Evolutionary conservation across 225 moss, liverwort and hornwort species (phyloP).

Genomic region (Lunularia cruciata): DNA sequence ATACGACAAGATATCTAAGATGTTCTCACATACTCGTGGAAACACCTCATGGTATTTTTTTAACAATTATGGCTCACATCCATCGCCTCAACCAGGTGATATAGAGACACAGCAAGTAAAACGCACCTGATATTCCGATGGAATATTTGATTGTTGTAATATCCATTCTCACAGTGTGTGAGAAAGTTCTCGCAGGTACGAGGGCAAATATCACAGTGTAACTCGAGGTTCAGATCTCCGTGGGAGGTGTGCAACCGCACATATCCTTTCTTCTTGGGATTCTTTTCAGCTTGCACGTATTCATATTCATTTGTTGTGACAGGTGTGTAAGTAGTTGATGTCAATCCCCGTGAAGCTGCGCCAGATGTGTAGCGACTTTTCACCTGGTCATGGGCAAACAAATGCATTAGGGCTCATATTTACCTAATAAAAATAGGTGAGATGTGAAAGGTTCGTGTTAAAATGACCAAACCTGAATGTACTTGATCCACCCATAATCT

Average conservation of each 20-base stretch:
- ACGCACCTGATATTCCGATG: slow-evolving; percentile 78
- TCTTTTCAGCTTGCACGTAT: slow-evolving; percentile 89
- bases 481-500: too few relatives aligned
- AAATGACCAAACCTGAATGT: too few relatives aligned
- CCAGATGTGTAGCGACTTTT: slow-evolving; percentile 94
- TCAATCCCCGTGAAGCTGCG: slow-evolving; percentile 92
- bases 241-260: slow-evolving; percentile 82
- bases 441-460: too few relatives aligned
- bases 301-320: slow-evolving; percentile 93
- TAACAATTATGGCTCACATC: too few relatives aligned
- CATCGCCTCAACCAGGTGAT: too few relatives aligned
- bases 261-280: slow-evolving; percentile 93
- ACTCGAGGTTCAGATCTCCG: slow-evolving; percentile 83
- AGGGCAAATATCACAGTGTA: slow-evolving; percentile 88
- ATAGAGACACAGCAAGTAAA: too few relatives aligned
- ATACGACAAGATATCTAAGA: too few relatives aligned
- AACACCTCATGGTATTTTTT: too few relatives aligned
- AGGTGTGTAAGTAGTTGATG: slow-evolving; percentile 90
- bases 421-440: not conserved
- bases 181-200: slow-evolving; percentile 94
- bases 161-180: slow-evolving; percentile 83
- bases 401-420: not conserved
- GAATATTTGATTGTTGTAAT: slow-evolving; percentile 78
- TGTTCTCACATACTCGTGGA: too few relatives aligned
- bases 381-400: slow-evolving; percentile 44